Conservation (phyloP, 768 basidiomycete genomes). For the Mycena alexandri region DNA sequence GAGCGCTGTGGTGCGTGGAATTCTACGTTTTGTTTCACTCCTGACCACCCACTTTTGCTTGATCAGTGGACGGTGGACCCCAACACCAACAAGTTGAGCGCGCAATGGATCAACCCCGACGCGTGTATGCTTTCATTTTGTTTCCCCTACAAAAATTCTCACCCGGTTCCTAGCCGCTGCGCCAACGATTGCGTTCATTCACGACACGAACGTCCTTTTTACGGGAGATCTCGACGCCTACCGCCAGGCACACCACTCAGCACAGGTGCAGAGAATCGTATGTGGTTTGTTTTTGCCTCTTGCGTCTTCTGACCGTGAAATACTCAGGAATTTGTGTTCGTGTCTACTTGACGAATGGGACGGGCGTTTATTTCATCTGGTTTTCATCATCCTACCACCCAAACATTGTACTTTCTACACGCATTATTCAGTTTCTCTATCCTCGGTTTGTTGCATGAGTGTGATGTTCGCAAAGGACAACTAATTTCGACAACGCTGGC, state of each 20-base stretch:
- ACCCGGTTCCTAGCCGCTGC: slow-evolving; percentile 4
- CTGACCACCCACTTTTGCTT: background rate
- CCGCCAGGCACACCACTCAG: slow-evolving; percentile 1
- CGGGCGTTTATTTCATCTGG: background rate
- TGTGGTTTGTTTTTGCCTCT: background rate
- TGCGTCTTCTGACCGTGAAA: background rate
- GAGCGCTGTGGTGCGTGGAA: slow-evolving; percentile 38
- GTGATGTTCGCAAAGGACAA: no score
- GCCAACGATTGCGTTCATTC: slow-evolving; percentile 12
- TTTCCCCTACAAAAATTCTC: background rate
- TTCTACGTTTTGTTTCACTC: background rate
- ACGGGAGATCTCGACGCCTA: slow-evolving; percentile 22
- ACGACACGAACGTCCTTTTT: slow-evolving; percentile 26
- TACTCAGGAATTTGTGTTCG: slow-evolving; percentile 18
- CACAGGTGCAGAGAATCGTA: slow-evolving; percentile 28
- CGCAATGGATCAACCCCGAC: slow-evolving; percentile 43
- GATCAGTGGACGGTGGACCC: slow-evolving; percentile 40
- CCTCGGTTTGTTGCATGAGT: no score
- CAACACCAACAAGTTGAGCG: slow-evolving; percentile 19
- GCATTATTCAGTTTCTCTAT: slow-evolving; percentile 2
- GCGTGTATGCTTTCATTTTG: slow-evolving; percentile 27
- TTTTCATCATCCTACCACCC: slow-evolving; percentile 13
- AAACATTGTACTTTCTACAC: slow-evolving; percentile 17
- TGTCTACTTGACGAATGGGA: background rate
- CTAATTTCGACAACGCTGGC: no score